Evolutionary conservation across 2,329 filamentous ascomycete species (phyloP), one percentile per base, ranked within the genome.

Genomic region (Fusarium clavum): DNA sequence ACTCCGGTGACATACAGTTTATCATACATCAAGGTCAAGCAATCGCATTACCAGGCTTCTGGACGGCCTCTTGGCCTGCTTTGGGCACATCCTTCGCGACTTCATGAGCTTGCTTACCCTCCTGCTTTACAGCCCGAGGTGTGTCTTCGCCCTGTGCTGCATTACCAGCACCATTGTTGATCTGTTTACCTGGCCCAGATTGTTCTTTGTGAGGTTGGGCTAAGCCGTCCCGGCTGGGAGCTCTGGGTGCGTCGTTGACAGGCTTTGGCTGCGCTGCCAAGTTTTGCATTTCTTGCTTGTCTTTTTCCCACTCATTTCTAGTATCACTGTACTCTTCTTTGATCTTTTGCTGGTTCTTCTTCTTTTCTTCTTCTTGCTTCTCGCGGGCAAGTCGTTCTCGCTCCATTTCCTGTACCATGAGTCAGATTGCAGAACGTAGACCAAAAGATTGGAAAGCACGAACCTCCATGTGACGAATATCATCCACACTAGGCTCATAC

Each of bases 401-500:
- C 78, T 98, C 95, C 95, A 98, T 98, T 81, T 98, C 94, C 88
- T 94, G 70, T 9, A 4, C 45, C 18, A 22, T 74, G 52, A 74
- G 67, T 74, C 38, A 67, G 57, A 30, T 64, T 44, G 51, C 34
- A 49, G 10, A 7, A 9, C 13, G 20, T 18, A 25, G 48, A 11
- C 18, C 14, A 6, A 46, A 12, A 11, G 38, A 4, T 13, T 38
- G 12, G 6, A 43, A 5, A 49, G 9, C 14, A 76, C 83, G 64
- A 80, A 90, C 89, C 84, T 94, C 95, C 96, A 99, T 99, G 77
- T 98, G 96, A 64, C 92, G 91, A 69, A 98, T 93, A 76, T 99
- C 96, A 77, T 99, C 96, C 18, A 98, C 93, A 76, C 94, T 97
- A n/a, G 96, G 96, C 81, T 99, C 96, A 83, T 99, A 99, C 76